A percentile compares a stretch with the other conserved stretches of the same genome.
These are phyloP conservation scores for Candida dajiaensis DNA, from an alignment of 805 yeast species.

Conservation along the genomic window DNA sequence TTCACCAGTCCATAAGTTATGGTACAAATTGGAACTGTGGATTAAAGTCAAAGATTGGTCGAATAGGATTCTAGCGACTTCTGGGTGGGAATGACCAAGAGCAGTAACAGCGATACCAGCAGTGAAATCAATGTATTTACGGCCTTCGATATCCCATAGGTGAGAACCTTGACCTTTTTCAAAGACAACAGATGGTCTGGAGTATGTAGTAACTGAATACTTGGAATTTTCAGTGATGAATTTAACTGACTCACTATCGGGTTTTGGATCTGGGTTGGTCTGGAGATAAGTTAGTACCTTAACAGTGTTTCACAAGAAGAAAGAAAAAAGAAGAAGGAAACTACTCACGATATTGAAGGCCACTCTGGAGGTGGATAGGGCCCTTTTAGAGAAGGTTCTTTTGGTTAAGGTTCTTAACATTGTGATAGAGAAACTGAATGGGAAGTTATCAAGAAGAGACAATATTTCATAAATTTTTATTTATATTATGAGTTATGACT, in stretches of 20 bases:
- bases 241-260: slow-evolving; percentile 27
- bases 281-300: not conserved
- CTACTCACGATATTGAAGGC: slow-evolving; percentile 1
- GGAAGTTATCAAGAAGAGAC: not conserved
- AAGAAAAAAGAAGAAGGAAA: not conserved
- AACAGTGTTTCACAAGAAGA: too few relatives aligned
- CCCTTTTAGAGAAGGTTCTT: slow-evolving; percentile 5
- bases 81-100: slow-evolving; percentile 80
- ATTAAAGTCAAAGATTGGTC: slow-evolving; percentile 70
- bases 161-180: slow-evolving; percentile 78
- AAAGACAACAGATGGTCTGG: slow-evolving; percentile 71
- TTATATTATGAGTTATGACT: not conserved
- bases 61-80: slow-evolving; percentile 60
- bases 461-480: not conserved
- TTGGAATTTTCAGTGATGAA: slow-evolving; percentile 30
- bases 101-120: slow-evolving; percentile 98
- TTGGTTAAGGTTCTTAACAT: slow-evolving; percentile 6
- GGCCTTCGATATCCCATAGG: slow-evolving; percentile 74
- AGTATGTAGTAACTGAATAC: slow-evolving; percentile 69
- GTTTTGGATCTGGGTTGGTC: slow-evolving; percentile 11
- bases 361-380: slow-evolving; percentile 5
- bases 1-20: slow-evolving; percentile 79
- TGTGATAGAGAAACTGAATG: not conserved
- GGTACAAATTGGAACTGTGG: slow-evolving; percentile 82
- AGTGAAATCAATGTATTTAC: slow-evolving; percentile 80